Base-by-base conservation (phyloP, 2,329 filamentous ascomycete species). In the Stachybotrys elegans region DNA sequence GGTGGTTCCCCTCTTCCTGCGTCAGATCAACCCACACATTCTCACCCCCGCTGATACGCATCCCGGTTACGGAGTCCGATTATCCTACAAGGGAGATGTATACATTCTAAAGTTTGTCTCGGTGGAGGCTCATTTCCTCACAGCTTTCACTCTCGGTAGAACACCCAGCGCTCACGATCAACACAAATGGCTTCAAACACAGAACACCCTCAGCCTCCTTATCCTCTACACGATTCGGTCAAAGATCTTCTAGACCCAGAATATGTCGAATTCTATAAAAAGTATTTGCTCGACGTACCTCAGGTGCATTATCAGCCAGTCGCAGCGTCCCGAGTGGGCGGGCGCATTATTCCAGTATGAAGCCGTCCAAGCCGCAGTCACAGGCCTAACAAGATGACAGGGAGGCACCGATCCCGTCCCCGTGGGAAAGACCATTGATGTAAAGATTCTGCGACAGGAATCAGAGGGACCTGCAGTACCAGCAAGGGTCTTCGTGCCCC, bases 251-350 rank as follows among this genome's bases (percentile, higher is more conserved):
- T 72, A 38, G 58, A 71, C 50, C 66, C 67, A 5, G 67, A 71
- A 46, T 72, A 71, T 47, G 63, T 64, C 44, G 57, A 53, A n/a
- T 71, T 71, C 52, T 71, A 72, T 57, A 70, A n/a, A 52, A 41
- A 64, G 45, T 55, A 69, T 54, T 58, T 71, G 32, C 58, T 68
- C 49, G 56, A 69, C 51, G 57, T 59, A 20, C 67, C 67, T 40
- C 70, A 71, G 50, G 71, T 72, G 3, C 71, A 75, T 17, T 36
- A 20, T n/a, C 43, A 45, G 22, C 43, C 43, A 8, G 17, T 45
- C 19, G 21, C 35, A 16, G 23, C 36, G 6, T 51, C 58, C 65
- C 11, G 70, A 69, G 42, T 68, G 70, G 2, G 61, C 73, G 6
- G 58, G 58, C 3, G 67, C 63, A 4, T 73, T 21, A 69, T 73